Evolutionary conservation across 768 basidiomycete species (phyloP), one percentile per base, ranked within the genome.

Genomic region (Termitomyces sp.): DNA sequence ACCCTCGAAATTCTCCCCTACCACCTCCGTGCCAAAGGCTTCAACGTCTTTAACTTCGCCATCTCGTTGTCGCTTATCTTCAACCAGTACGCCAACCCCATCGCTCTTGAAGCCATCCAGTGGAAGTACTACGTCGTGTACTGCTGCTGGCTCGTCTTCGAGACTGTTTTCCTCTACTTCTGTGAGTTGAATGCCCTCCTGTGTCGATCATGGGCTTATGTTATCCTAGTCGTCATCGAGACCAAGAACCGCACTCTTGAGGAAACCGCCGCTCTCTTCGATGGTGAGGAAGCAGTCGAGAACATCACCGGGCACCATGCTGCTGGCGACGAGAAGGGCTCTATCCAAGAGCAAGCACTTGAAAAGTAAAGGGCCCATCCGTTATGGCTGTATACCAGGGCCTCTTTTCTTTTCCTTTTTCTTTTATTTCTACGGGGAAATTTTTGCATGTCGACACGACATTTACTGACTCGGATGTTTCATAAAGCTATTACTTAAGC

Each of bases 1-100:
- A 90, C 91, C 44, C 81, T 94, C 62, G 94, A 96, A 72, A 95
- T 95, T 72, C 75, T 95, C 53, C 93, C 93, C 5, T 93, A 81
- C 76, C 73, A 76, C 32, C 77, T 95, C 56, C 91, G 93, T 70
- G 91, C 91, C 63, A 94, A 93, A 78, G 91, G 92, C 54, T 86
- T 91, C 77, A 88, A 81, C 62, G 66, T 93, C 55, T 91, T 93
- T 79, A 89, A 84, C 73, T 88, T 94, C 69, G 74, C 82, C 58
- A 83, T 91, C 69, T 91, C 89, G 13, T 63, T 88, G 55, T 82
- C 91, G 6, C 84, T 94, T 64, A 89, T 95, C 71, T 91, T 95
- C 74, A 93, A 93, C 70, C 91, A 92, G 73, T 91, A 93, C 67
- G 84, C 87, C 70, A 93, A 93, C 76, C 92, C 91, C 36, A 82